A percentile compares a stretch with the other conserved stretches of the same genome.
Evolutionary conservation across 2,329 filamentous ascomycete species (phyloP).

Genomic region (Sarocladiaceae sp.): DNA sequence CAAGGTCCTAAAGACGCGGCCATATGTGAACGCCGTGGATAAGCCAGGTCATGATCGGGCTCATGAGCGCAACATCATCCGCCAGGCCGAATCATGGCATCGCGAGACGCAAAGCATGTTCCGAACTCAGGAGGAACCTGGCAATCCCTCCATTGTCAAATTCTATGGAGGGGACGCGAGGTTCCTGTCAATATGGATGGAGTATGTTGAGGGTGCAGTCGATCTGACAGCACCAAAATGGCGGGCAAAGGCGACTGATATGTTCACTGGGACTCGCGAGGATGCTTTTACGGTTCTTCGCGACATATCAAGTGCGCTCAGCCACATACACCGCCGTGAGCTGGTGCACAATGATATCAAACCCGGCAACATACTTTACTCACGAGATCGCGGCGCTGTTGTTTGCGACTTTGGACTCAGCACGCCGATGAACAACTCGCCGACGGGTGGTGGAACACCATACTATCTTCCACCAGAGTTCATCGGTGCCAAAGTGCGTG

Average conservation of each 20-base stretch:
- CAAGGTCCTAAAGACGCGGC: slow-evolving; percentile 57
- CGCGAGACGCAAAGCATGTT: slow-evolving; percentile 46
- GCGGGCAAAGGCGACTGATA: slow-evolving; percentile 42
- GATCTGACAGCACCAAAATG: slow-evolving; percentile 49
- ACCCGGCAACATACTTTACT: slow-evolving; percentile 58
- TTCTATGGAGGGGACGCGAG: slow-evolving; percentile 57
- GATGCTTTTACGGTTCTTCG: slow-evolving; percentile 50
- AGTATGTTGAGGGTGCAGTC: slow-evolving; percentile 49
- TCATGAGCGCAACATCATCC: slow-evolving; percentile 51
- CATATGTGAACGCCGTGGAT: slow-evolving; percentile 29
- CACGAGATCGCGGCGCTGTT: slow-evolving; percentile 52
- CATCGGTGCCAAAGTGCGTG: slow-evolving; percentile 50
- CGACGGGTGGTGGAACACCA: slow-evolving; percentile 52
- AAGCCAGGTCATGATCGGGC: slow-evolving; percentile 6
- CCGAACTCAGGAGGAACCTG: slow-evolving; percentile 41
- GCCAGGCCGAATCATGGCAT: slow-evolving; percentile 56
- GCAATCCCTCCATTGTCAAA: slow-evolving; percentile 54
- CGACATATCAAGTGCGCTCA: slow-evolving; percentile 50
- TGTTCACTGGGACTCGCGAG: slow-evolving; percentile 43
- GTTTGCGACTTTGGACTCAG: slow-evolving; percentile 59
- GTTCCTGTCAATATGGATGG: slow-evolving; percentile 58
- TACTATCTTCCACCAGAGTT: slow-evolving; percentile 61
- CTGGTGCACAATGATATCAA: slow-evolving; percentile 61
- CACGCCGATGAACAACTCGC: slow-evolving; percentile 40
- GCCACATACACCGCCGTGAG: slow-evolving; percentile 50